These are phyloP conservation scores for Crotalaria pallida DNA, from an alignment of 306 rosid genomes.

Conservation along the genomic window DNA sequence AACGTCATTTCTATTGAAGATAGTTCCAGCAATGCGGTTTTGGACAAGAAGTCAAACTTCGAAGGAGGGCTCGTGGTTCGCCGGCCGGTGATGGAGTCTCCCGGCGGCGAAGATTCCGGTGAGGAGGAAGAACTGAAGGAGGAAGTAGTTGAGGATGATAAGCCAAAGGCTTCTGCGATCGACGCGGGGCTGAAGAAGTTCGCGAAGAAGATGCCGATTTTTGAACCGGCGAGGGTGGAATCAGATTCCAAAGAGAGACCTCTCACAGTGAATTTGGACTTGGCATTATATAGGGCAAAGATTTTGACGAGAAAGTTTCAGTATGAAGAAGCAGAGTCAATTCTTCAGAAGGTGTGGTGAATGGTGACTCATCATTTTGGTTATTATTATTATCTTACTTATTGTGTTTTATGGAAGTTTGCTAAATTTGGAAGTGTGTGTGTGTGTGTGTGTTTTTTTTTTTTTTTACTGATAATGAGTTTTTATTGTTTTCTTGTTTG, in stretches of 20 bases:
- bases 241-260: conserved; percentile 46
- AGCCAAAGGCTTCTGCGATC: conserved; percentile 23
- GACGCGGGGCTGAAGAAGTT: conserved; percentile 49
- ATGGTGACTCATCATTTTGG: neutral
- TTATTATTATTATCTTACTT: neutral
- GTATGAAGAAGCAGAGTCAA: conserved; percentile 55
- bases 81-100: conserved; percentile 64
- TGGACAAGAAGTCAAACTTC: neutral
- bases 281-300: conserved; percentile 73
- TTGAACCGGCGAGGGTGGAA: conserved; percentile 61
- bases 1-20: conserved; percentile 22
- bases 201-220: conserved; percentile 78
- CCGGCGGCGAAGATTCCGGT: conserved; percentile 32
- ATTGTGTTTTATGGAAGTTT: neutral
- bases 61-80: conserved; percentile 54
- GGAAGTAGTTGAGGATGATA: conserved; percentile 11
- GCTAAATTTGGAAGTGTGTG: neutral
- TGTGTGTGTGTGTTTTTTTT: too few species aligned
- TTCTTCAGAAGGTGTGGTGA: conserved; percentile 54
- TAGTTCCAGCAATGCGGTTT: conserved; percentile 1
- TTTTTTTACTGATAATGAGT: conserved; percentile 11
- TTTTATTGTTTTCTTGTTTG: neutral
- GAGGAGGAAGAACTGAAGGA: conserved; percentile 22
- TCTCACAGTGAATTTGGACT: conserved; percentile 75
- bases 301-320: conserved; percentile 47